These are phyloP conservation scores for Eucalyptus cladocalyx DNA, from an alignment of 345 rosid genomes.

Conservation along the genomic window DNA sequence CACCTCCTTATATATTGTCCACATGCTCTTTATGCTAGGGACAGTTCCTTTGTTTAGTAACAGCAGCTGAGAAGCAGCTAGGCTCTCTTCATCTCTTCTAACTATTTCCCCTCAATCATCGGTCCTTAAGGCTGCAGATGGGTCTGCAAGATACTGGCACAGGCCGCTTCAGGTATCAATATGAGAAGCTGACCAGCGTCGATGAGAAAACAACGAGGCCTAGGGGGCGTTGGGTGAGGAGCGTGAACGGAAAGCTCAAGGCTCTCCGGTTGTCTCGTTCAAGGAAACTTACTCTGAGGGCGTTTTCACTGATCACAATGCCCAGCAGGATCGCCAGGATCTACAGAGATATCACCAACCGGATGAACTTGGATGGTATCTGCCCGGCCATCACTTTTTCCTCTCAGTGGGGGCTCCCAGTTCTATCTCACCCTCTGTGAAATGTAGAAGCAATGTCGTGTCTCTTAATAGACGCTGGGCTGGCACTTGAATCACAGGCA, in stretches of 20 bases:
- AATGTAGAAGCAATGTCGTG: neutral
- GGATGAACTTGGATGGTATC: slow-evolving; percentile 31
- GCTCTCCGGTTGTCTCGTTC: slow-evolving; percentile 44
- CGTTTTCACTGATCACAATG: slow-evolving; percentile 9
- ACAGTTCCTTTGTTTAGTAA: neutral
- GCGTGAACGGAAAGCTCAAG: slow-evolving; percentile 25
- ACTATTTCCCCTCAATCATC: neutral
- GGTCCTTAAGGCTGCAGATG: neutral
- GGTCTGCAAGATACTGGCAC: neutral
- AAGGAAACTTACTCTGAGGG: slow-evolving; percentile 38
- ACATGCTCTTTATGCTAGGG: neutral
- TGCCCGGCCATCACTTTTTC: slow-evolving; percentile 47
- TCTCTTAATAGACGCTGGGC: neutral
- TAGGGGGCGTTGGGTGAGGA: slow-evolving; percentile 23
- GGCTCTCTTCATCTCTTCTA: neutral
- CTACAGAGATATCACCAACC: slow-evolving; percentile 21
- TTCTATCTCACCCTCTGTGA: slow-evolving; percentile 18
- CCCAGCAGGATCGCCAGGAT: slow-evolving; percentile 23
- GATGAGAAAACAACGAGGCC: slow-evolving; percentile 13
- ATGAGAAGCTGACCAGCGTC: slow-evolving; percentile 18
- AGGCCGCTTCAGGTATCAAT: slow-evolving; percentile 1
- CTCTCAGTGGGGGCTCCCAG: slow-evolving; percentile 66
- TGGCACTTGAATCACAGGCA: neutral
- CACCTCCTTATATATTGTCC: neutral
- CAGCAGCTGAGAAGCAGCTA: neutral